Base-by-base conservation (phyloP, 192 early-diverging fungal species). In the Rhizoclosmatium globosum region DNA sequence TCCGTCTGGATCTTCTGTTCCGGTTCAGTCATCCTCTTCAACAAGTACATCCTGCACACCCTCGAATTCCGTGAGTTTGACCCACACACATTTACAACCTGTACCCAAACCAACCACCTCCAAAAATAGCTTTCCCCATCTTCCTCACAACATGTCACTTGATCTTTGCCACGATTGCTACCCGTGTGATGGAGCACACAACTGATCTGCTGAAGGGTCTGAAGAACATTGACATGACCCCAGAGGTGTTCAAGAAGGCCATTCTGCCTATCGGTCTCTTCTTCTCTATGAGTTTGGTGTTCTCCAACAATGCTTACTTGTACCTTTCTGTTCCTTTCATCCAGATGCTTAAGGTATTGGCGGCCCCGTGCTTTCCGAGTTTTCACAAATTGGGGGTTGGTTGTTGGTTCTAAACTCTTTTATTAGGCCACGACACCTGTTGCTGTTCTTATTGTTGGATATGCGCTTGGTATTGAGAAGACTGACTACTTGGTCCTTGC, bases 151-250 rank as follows among this genome's bases (percentile, higher is more conserved):
- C 81, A 47, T 85, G 73, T 47, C 84, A 86, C 64, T 66, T 85
- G 42, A 31, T 74, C 53, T 82, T 78, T 69, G 81, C 82, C 59
- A 87, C 64, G 43, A 90, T 76, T n/a, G 92, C 92, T 64, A 93
- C 84, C 17, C 89, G 69, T 44, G 89, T 94, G 11, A 91, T 92
- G 11, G 84, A 47, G 9, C 79, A 83, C 58, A 93, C 92, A 4
- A 88, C 83, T 50, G 83, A 72, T 3, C 85, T 93, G 64, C 88
- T 90, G 60, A 81, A 85, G 0, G 90, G 83, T 66, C 87, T 86
- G 59, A 90, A 93, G 43, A 91, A 70, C 56, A 46, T 87, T 11
- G 85, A 84, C 3, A 92, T 92, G 2, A 87, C 83, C 43, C 89
- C 76, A 53, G 89, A 81, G 73, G 93, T 92, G 42, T 91, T 90